Percentiles rank a stretch among this genome's conserved stretches.
phyloP scores from a whole-genome alignment of 164 flowering plant species.

The Vitis rotundifolia region DNA sequence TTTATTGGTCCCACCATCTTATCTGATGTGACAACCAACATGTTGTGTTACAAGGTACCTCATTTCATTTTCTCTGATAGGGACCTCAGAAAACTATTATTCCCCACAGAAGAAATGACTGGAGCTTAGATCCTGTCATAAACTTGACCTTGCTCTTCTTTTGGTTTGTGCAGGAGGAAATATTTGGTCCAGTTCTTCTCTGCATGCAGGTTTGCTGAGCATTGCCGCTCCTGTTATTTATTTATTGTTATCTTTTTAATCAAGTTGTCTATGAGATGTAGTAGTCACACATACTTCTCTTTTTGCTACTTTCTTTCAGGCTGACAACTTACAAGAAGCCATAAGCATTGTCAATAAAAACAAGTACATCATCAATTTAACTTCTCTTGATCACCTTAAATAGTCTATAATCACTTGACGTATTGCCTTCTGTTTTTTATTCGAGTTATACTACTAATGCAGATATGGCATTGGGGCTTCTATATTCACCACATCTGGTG shows the following conservation, averaged over 20 bases:
- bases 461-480: conserved; percentile 78
- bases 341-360: conserved; percentile 63
- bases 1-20: conserved; percentile 93
- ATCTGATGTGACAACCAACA: conserved; percentile 65
- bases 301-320: conserved; percentile 29
- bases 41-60: conserved; percentile 94
- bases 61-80: background rate
- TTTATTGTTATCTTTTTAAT: background rate
- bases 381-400: background rate
- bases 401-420: background rate
- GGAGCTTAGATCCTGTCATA: background rate
- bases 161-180: conserved; percentile 59
- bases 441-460: background rate
- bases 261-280: no score
- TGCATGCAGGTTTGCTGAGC: conserved; percentile 59
- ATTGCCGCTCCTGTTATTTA: conserved; percentile 2
- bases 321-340: conserved; percentile 73
- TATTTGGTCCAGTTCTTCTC: conserved; percentile 74
- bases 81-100: background rate
- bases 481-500: conserved; percentile 66
- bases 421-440: background rate
- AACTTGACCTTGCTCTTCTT: background rate
- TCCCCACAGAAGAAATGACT: conserved; percentile 1
- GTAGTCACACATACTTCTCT: conserved; percentile 3
- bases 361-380: conserved; percentile 32